Base-by-base conservation (phyloP, 106 monocot genomes). In the Posidonia australis region DNA sequence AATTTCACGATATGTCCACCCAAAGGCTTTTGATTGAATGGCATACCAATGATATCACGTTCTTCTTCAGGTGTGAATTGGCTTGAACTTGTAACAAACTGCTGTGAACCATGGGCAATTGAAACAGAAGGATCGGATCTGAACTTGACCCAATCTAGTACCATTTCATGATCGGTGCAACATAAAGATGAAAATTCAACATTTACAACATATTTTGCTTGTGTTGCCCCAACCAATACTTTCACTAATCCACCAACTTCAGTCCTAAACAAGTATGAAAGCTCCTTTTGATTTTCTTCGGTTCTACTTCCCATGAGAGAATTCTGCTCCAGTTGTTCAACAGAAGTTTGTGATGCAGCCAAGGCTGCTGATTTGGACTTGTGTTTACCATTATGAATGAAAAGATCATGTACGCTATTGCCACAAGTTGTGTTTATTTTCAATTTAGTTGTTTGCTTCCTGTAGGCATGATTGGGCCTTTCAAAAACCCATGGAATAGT, bases 151-250 rank as follows among this genome's bases (percentile, higher is more conserved):
- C 85, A 90, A 23, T 62, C n/a, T 43, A 90, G 56, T 51, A 64
- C 56, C 63, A 85, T 65, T 31, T 75, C 59, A 62, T 76, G 49
- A 54, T 45, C 70, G 45, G 5, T 45, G 19, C 28, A 45, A 65
- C 28, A 43, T 67, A 88, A 67, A 19, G 43, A 71, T n/a, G 75
- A 76, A 58, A 83, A 80, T 72, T 90, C 90, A 68, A 90, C 68
- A 31, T 19, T 16, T 23, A 80, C 79, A 46, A 32, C 30, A 67
- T 81, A 74, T 24, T 68, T 86, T 5, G 18, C 64, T 24, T 60
- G 46, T 32, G 62, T 70, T n/a, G 13, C 56, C 70, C 61, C 58
- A 23, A 90, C 83, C 14, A 63, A 69, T 18, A 86, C 85, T 67
- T 80, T 83, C 25, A 90, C 82, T 5, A 63, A 42, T 11, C 78